Evolutionary conservation across 1,139 yeast species (phyloP), one percentile per base, ranked within the genome.

Genomic region (Pneumocystis oryctolagi): DNA sequence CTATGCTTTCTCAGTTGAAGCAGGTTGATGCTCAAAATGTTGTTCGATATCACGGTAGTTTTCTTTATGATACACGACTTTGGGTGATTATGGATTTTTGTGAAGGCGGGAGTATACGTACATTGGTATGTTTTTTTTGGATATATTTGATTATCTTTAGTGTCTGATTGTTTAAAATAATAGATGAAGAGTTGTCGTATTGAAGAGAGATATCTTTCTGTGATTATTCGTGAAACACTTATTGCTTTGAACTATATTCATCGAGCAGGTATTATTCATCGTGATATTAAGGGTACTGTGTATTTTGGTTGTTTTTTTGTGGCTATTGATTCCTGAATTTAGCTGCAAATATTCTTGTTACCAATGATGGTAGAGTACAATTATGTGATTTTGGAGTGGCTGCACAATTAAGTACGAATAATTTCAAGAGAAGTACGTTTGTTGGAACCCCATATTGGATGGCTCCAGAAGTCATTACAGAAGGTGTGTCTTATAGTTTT

Each of bases 371-470:
- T 6, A 82, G 81, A 64, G 95, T 92, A 2, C 89, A 88, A 70
- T 78, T 94, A 61, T 92, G 98, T 78, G 99, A 92, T 73, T 92
- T 92, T 75, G 99, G 99, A 39, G 98, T 92, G 18, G 97, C 98
- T 0, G 97, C 97, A 1, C 94, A 89, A 72, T 77, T 90, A 55
- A 82, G 95, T 0, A 80, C 90, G n/a, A 82, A 84, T 57, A 84
- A 84, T 39, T 74, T 84, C 61, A 87, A 90, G 71, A 80, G 98
- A 70, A 88, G 92, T 58, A 92, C 98, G 0, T 89, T 92, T 82
- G 97, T 96, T 0, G 99, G 99, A 5, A 94, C 99, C 0, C 98
- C 98, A 0, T 94, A 90, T 73, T 94, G 99, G 99, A 94, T 94
- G 99, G 98, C 98, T 0, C 98, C 98, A 0, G 98, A 92, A 73